A percentile compares a stretch with the other conserved stretches of the same genome.
phyloP scores from a whole-genome alignment of 352 stramenopile genomes.

The Pythium oligandrum region DNA sequence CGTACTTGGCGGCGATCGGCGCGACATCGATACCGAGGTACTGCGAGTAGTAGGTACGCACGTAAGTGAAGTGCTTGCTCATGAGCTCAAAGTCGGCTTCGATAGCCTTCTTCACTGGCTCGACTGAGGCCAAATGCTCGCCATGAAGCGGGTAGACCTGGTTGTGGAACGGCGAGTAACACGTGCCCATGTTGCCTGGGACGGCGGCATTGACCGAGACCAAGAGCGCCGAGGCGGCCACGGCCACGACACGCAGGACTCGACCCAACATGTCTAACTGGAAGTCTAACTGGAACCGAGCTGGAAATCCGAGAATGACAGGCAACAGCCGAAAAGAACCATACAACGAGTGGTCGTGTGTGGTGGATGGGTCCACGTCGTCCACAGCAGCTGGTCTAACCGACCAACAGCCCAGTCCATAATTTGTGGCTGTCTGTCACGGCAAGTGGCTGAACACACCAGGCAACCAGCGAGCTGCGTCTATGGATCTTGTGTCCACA shows the following conservation, averaged over 20 bases:
- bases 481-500: no score
- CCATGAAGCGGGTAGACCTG: conserved; percentile 12
- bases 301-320: no score
- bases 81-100: conserved; percentile 28
- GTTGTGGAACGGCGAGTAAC: conserved; percentile 22
- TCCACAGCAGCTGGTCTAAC: no score
- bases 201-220: conserved; percentile 13
- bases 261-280: background rate
- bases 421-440: no score
- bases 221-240: conserved; percentile 17
- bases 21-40: conserved; percentile 25
- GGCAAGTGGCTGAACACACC: no score
- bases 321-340: no score
- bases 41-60: conserved; percentile 30
- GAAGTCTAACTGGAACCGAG: no score
- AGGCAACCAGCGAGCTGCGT: no score
- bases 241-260: background rate
- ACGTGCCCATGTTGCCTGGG: conserved; percentile 19
- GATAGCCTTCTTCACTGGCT: conserved; percentile 13
- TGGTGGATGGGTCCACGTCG: no score
- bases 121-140: conserved; percentile 4
- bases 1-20: conserved; percentile 37
- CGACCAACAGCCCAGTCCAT: no score
- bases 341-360: no score
- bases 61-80: conserved; percentile 16